Evolutionary conservation across 208 protist species (phyloP), one percentile per base, ranked within the genome.

Genomic region (Acanthamoeba castellanii): DNA sequence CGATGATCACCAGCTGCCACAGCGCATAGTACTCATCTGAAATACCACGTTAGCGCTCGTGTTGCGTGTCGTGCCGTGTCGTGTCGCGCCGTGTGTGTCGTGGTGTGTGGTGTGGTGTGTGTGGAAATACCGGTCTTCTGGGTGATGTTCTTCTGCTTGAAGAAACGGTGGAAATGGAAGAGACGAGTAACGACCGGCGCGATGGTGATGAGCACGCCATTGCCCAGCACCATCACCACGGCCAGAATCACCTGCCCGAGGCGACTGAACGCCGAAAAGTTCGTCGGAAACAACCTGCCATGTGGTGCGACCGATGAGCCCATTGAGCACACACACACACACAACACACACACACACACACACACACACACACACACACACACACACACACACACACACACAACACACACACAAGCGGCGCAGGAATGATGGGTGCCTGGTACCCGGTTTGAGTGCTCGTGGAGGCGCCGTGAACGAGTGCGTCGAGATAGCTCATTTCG

Each of bases 1-100:
- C 87, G 20, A 92, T 92, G 34, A 92, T 30, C 25, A 78, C 37
- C n/a, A 92, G 27, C 66, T 78, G 57, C 57, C 57, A 78, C 45
- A 92, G 61, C 1, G 87, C 87, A 30, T 59, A 42, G 87, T 92
- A 92, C 66, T 92, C 87, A 16, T 92, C 87, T 92, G n/a, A n/a
- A 42, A 42, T 42, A 3, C 37, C 37, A 42, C 37, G 37, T 42
- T n/a, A 42, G 37, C 37, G 3, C 37, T 42, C 37, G 37, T 42
- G 37, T 42, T 1, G 1, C 37, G 37, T 42, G 37, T 42, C 37
- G 37, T 42, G 37, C 3, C 37, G 37, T 42, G 37, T 42, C 37
- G 37, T 42, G 37, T 42, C 37, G n/a, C n/a, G n/a, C n/a, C 3
- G 37, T 37, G 37, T 37, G 37, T 37, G 37, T 37, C 1, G 0